Conservation (phyloP, 2,329 filamentous ascomycete genomes). For the Diaporthe citriasiana region DNA sequence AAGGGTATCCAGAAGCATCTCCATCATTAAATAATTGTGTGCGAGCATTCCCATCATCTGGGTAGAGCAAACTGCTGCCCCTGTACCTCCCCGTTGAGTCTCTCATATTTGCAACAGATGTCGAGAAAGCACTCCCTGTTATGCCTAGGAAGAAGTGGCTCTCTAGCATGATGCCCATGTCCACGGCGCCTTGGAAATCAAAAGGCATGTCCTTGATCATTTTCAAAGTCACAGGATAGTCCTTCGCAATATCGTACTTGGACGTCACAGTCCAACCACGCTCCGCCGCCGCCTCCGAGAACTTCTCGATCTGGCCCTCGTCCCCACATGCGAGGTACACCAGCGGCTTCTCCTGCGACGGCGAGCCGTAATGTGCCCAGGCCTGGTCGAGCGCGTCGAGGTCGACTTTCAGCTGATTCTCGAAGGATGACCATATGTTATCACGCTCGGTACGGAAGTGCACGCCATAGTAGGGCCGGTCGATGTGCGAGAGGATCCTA, state of each 20-base stretch:
- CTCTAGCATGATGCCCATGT: slow-evolving; percentile 50
- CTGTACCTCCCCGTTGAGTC: slow-evolving; percentile 50
- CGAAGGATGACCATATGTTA: slow-evolving; percentile 54
- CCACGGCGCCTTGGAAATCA: slow-evolving; percentile 50
- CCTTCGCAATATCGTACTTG: slow-evolving; percentile 50
- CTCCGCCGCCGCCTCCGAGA: slow-evolving; percentile 48
- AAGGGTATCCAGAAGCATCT: slow-evolving; percentile 48
- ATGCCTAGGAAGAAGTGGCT: slow-evolving; percentile 50
- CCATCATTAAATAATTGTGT: slow-evolving; percentile 50
- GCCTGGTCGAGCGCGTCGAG: slow-evolving; percentile 53
- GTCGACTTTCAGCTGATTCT: slow-evolving; percentile 52
- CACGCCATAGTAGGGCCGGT: slow-evolving; percentile 51
- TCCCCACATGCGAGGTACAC: slow-evolving; percentile 55
- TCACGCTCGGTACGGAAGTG: slow-evolving; percentile 55
- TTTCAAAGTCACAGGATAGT: slow-evolving; percentile 43
- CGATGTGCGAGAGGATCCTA: slow-evolving; percentile 46
- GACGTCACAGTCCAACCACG: slow-evolving; percentile 54
- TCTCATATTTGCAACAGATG: slow-evolving; percentile 47
- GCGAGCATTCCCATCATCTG: slow-evolving; percentile 48
- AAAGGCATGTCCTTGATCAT: slow-evolving; percentile 47
- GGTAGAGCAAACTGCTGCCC: slow-evolving; percentile 46
- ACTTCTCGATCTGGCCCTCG: slow-evolving; percentile 50
- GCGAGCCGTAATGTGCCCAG: slow-evolving; percentile 48
- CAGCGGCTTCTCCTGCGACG: slow-evolving; percentile 46
- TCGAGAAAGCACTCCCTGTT: slow-evolving; percentile 49